Evolutionary conservation across 345 rosid genomes (phyloP), one percentile per base, ranked within the genome.

Genomic region (Citrus unshiu): DNA sequence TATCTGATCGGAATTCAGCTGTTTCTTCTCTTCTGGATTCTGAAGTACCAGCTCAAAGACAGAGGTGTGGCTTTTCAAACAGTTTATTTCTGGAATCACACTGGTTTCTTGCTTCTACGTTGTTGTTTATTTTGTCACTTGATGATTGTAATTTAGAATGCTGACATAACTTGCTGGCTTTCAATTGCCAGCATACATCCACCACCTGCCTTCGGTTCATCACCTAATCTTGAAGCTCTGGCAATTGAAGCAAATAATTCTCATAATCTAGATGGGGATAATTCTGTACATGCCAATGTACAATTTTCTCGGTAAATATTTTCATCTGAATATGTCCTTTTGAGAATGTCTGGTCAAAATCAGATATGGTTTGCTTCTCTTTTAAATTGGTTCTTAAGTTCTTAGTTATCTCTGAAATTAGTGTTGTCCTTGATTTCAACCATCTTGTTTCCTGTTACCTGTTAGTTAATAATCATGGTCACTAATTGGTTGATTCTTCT

Each of bases 171-270:
- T 37, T 22, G 68, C 29, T 74, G 82, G 72, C 51, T 76, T 88
- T 79, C 76, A 78, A 78, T 84, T 83, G 37, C 72, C 95, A 95
- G 97, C 91, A 80, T 89, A 75, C 99, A 90, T 85, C 98, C 99
- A n/a, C 97, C 98, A 3, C 99, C 99, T 76, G 94, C 99, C 34
- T 95, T 95, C 82, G 97, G 99, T 70, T 95, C 99, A 65, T 95
- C 98, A 2, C 98, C 95, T 62, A 93, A 93, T 86, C 98, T 93
- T 59, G 97, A 92, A 89, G 94, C 95, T 40, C 95, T 93, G 81
- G 97, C 92, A 6, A 93, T 93, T 70, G 93, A 87, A 77, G 90
- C 88, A 56, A 88, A 72, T 84, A 78, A 77, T 56, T 70, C 80
- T 72, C 83, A 84, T 27, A 87, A 83, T 70, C 81, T 89, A 68